Conservation (phyloP, 257 asterid species). For the Gardenia jasminoides region DNA sequence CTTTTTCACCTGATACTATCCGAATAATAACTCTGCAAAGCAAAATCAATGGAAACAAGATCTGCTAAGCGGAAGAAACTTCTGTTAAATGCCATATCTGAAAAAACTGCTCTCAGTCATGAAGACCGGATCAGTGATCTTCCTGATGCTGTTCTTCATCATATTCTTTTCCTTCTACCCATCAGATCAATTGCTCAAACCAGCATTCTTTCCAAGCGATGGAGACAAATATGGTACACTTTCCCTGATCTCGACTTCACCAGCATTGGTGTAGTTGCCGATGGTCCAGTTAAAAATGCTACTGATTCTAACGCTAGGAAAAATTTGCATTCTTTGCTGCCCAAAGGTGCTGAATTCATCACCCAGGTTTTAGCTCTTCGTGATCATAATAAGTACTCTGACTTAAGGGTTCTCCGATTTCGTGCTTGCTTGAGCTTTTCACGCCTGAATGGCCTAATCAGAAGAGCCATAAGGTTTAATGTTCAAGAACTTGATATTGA, state of each 20-base stretch:
- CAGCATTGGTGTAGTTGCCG: conserved; percentile 24
- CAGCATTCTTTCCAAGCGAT: conserved; percentile 60
- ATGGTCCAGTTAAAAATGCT: conserved; percentile 4
- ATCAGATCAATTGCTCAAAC: conserved; percentile 61
- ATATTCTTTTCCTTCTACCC: conserved; percentile 52
- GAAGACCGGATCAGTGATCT: conserved; percentile 72
- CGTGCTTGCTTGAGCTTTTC: conserved; percentile 57
- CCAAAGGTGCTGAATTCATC: conserved; percentile 38
- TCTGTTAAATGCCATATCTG: not conserved
- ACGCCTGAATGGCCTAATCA: conserved; percentile 43
- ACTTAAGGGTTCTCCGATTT: conserved; percentile 52
- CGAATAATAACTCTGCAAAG: not conserved
- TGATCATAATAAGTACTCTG: conserved; percentile 34
- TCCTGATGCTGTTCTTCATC: conserved; percentile 68
- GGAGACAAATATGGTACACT: conserved; percentile 60
- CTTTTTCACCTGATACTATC: not conserved
- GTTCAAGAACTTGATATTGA: conserved; percentile 76
- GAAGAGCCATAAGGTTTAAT: conserved; percentile 55
- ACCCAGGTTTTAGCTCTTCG: conserved; percentile 49
- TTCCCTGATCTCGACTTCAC: conserved; percentile 86
- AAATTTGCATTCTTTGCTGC: conserved; percentile 19
- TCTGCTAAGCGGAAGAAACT: conserved; percentile 59
- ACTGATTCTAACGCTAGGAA: conserved; percentile 17
- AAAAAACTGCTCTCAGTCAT: not conserved
- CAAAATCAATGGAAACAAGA: conserved; percentile 70